Percentiles rank a stretch among this genome's conserved stretches.
Evolutionary conservation across 208 protist genomes (phyloP).

Genomic region (Porcisia hertigi): DNA sequence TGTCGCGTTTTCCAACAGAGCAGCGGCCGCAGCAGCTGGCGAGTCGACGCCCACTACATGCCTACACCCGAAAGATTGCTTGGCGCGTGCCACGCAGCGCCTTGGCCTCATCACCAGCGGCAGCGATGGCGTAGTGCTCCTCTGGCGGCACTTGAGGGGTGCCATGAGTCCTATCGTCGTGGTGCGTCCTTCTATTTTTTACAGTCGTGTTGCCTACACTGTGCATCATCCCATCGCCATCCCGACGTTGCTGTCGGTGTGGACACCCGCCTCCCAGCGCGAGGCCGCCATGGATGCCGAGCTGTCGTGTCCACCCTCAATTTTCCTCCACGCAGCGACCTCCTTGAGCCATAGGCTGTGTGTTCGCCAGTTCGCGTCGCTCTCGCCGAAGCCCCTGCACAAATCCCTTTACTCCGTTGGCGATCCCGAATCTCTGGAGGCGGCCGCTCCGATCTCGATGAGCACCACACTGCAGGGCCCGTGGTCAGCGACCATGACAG

Average conservation of each 20-base stretch:
- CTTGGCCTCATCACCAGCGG: constrained; percentile 72
- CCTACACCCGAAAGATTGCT: background rate
- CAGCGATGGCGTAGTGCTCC: constrained; percentile 49
- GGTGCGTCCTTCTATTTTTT: constrained; percentile 27
- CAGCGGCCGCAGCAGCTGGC: background rate
- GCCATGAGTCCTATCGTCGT: constrained; percentile 35
- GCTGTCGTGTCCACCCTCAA: constrained; percentile 28
- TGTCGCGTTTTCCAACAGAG: background rate
- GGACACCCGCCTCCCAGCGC: constrained; percentile 4
- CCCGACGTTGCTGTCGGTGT: constrained; percentile 21
- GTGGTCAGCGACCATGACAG: constrained; percentile 18
- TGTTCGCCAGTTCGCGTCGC: constrained; percentile 26
- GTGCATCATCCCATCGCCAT: constrained; percentile 32
- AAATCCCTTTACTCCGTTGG: background rate
- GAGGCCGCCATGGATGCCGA: constrained; percentile 28
- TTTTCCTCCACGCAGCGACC: constrained; percentile 30
- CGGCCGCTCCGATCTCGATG: constrained; percentile 36
- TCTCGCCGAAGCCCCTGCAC: background rate
- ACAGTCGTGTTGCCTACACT: constrained; percentile 29
- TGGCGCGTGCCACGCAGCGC: constrained; percentile 36
- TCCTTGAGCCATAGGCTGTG: constrained; percentile 18
- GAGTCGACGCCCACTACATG: background rate
- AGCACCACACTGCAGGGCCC: constrained; percentile 23
- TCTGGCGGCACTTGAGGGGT: constrained; percentile 48
- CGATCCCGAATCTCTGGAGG: constrained; percentile 7